Percentiles rank a stretch among this genome's conserved stretches.
Conservation (phyloP, 108 stramenopile genomes). For the Aurantiochytrium sp. region DNA sequence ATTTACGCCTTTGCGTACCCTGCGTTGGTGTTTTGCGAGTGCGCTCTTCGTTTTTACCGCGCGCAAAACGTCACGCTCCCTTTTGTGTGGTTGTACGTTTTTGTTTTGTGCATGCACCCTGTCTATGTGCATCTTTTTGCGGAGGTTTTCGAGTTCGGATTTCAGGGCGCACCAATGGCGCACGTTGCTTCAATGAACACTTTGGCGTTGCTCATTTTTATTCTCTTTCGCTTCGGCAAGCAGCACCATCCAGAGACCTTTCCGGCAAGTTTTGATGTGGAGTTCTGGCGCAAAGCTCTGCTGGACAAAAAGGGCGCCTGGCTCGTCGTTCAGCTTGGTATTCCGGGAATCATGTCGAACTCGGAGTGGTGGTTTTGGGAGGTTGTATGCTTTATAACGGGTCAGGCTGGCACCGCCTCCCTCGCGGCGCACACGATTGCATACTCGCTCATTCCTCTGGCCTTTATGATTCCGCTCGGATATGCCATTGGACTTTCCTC, state of each 20-base stretch:
- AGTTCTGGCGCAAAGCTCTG: neutral
- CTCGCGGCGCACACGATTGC: conserved; percentile 8
- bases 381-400: neutral
- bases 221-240: neutral
- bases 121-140: neutral
- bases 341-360: neutral
- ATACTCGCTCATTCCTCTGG: neutral
- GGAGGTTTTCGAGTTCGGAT: neutral
- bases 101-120: neutral
- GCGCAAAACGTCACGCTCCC: neutral
- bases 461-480: neutral
- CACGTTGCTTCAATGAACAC: neutral
- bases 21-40: neutral
- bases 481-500: neutral
- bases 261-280: neutral
- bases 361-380: conserved; percentile 14
- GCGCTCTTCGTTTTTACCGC: neutral
- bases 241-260: neutral
- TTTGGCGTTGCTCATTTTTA: neutral
- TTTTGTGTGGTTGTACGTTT: neutral
- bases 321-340: neutral
- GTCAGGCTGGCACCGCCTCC: neutral
- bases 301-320: neutral
- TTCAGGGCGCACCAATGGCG: neutral
- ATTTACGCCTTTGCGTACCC: conserved; percentile 15